Base-by-base conservation (phyloP, 768 basidiomycete genomes). In the Fomitopsis pulvina region DNA sequence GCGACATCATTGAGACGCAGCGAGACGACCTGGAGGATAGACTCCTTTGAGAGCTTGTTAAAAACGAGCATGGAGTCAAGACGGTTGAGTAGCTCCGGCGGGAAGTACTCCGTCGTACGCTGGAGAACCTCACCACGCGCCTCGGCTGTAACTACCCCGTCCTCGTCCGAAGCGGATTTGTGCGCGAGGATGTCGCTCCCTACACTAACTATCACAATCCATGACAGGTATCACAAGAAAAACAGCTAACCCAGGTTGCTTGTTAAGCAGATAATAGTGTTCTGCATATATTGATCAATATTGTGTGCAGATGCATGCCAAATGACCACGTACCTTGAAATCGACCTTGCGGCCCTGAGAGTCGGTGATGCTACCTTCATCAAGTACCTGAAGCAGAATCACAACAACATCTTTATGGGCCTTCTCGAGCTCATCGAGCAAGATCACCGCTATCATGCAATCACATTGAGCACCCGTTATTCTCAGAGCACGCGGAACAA, bases 361-460 rank as follows among this genome's bases (percentile, higher is more conserved):
- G 62, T 96, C 92, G 0, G 92, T 94, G 53, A 94, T 74, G 43
- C 71, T 80, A 7, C 92, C 92, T 64, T 96, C 92, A 55, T 96
- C 92, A 11, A 96, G 75, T 41, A 96, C 87, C 63, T 95, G 92
- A 2, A 95, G 74, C 18, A 95, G 71, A 53, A 94, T 89, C 81
- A 93, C 87, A 0, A 88, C 77, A 22, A 96, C 90, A 60, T 93
- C 92, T 79, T 90, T 91, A 68, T 94, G 92, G 0, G 92, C 92
- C 60, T 84, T 84, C 65, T 82, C 80, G 20, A 83, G 77, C 60
- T 84, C 81, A 51, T 84, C 83, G 52, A 84, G 67, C 37, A 82
- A 71, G 41, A 84, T 75, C 4, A 83, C 80, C n/a, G 81, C 78
- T 77, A 54, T 20, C 41, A 14, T 21, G 28, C 8, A 28, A 14